A percentile compares a stretch with the other conserved stretches of the same genome.
Conservation (phyloP, 139 green algal genomes). For the Coccomyxa sp. region DNA sequence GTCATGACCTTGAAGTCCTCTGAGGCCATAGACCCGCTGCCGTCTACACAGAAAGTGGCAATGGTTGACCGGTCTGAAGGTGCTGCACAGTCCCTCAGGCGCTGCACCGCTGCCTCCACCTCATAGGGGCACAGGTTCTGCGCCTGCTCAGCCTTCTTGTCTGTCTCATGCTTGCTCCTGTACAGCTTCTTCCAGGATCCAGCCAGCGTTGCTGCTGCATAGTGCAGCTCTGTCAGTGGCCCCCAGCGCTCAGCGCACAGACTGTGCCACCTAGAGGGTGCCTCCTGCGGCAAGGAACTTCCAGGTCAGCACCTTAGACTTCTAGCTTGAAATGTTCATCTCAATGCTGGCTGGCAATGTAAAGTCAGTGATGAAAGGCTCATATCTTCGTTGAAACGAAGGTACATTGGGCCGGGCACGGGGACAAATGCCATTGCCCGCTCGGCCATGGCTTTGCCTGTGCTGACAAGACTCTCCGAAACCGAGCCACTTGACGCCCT, state of each 20-base stretch:
- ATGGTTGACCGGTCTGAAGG: no score
- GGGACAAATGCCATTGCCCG: no score
- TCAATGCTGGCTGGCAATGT: no score
- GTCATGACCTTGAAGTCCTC: slow-evolving; percentile 20
- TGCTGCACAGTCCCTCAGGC: background rate
- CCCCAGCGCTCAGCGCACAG: background rate
- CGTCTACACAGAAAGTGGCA: slow-evolving; percentile 16
- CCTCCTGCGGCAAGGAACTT: background rate
- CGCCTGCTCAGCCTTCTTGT: background rate
- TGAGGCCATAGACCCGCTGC: slow-evolving; percentile 16
- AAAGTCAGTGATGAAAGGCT: no score
- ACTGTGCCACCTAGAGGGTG: background rate
- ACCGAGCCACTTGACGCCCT: no score
- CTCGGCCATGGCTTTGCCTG: no score
- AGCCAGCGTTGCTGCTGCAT: background rate
- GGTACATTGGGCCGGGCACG: no score
- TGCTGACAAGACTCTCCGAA: no score
- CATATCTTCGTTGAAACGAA: no score
- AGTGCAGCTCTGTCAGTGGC: background rate
- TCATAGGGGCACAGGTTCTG: slow-evolving; percentile 8
- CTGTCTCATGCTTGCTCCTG: background rate
- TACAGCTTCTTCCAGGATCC: slow-evolving; percentile 16
- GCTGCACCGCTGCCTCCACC: slow-evolving; percentile 4
- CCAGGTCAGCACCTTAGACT: no score
- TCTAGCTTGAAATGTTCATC: no score